phyloP scores from a whole-genome alignment of 306 rosid species.

The Gastrolobium bilobum region DNA sequence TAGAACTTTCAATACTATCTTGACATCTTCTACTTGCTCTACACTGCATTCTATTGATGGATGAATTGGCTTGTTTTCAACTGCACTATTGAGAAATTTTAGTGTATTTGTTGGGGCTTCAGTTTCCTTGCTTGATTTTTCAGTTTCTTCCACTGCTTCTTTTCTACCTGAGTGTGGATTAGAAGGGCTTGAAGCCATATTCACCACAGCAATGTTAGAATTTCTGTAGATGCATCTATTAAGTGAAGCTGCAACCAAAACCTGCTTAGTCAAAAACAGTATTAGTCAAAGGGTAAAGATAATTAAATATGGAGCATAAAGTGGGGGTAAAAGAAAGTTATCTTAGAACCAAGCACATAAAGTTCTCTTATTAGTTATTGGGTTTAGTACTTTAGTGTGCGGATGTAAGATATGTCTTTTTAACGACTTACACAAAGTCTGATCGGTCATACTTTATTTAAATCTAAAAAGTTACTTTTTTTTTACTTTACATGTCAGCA shows the following conservation, averaged over 20 bases:
- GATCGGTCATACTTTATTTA: too few relatives aligned
- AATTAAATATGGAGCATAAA: neutral
- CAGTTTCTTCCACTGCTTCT: conserved; percentile 30
- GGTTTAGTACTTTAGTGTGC: too few relatives aligned
- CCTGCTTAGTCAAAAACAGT: conserved; percentile 57
- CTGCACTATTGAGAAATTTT: conserved; percentile 74
- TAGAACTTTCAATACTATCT: conserved; percentile 72
- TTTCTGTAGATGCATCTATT: conserved; percentile 56
- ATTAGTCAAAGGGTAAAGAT: conserved; percentile 9
- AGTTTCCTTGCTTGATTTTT: conserved; percentile 42
- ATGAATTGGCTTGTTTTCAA: conserved; percentile 53
- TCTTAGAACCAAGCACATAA: too few relatives aligned
- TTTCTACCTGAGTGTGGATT: conserved; percentile 45
- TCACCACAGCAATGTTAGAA: conserved; percentile 70
- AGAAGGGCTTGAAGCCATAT: conserved; percentile 73
- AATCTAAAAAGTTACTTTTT: too few relatives aligned
- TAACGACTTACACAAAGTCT: too few relatives aligned
- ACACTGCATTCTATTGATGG: conserved; percentile 65
- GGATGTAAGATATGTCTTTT: too few relatives aligned
- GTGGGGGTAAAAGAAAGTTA: neutral
- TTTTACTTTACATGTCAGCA: too few relatives aligned
- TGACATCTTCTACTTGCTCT: conserved; percentile 87
- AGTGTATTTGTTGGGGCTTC: conserved; percentile 58
- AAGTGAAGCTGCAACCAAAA: conserved; percentile 67
- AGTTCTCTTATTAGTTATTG: neutral